Base-by-base conservation (phyloP, 345 rosid species). In the Moringa oleifera region DNA sequence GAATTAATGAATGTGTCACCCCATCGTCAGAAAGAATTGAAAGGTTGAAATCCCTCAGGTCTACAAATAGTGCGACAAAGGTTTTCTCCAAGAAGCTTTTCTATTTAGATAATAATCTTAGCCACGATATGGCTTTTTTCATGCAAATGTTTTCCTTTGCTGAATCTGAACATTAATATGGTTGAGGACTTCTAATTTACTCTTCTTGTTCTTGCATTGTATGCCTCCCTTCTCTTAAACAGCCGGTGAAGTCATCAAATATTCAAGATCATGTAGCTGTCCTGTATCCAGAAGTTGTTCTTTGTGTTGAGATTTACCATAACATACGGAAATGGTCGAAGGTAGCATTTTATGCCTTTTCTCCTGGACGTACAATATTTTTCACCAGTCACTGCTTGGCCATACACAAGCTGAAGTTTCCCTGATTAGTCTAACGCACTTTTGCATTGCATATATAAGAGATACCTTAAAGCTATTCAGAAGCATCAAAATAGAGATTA, bases 261-360 rank as follows among this genome's bases (percentile, higher is more conserved):
- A 52, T 66, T 59, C 71, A 71, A 45, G 82, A 81, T 31, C 65
- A 73, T 11, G 47, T 58, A 20, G 67, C 83, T 59, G 73, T 77
- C 49, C 59, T 50, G 56, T 65, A 54, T 71, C 90, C 89, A 12
- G 96, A 93, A 73, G 82, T 81, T 58, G 73, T 88, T 72, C 80
- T 93, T 46, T 83, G 84, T 41, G 67, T 88, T 64, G 96, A 90
- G 79, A 79, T 93, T 55, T 86, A 82, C 73, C 82, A 90, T 66
- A 64, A 66, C 62, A 47, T 41, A 41, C 67, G 69, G 22, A 78
- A 69, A 68, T 72, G 59, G 65, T 6, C 41, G 36, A 93, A 93
- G 93, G 98, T 91, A 60, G 57, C 64, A 33, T 58, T 53, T 45
- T 62, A 18, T 62, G 33, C 33, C 18, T 9, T 41, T 41, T 41